Evolutionary conservation across 345 rosid genomes (phyloP).

Genomic region (Heritiera fomes): DNA sequence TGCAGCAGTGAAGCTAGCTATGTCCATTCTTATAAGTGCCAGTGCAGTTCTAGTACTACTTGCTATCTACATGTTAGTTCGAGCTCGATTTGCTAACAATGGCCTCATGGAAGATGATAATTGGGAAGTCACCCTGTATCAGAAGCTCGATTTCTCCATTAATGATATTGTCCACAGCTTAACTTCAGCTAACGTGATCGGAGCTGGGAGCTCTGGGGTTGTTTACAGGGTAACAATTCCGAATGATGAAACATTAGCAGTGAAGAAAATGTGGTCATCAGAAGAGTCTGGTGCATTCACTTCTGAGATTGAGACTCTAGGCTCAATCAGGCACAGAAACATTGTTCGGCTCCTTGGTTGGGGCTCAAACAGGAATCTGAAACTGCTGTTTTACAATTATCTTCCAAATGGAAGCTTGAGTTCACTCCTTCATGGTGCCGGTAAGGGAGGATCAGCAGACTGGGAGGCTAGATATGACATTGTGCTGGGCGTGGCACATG

Average conservation of each 20-base stretch:
- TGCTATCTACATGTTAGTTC: conserved; percentile 57
- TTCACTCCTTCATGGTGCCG: conserved; percentile 79
- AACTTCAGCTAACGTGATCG: conserved; percentile 81
- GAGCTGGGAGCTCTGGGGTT: conserved; percentile 96
- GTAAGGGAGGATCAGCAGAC: conserved; percentile 63
- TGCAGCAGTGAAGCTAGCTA: conserved; percentile 54
- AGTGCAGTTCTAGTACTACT: conserved; percentile 65
- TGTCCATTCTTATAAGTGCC: conserved; percentile 65
- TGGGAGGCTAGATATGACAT: conserved; percentile 86
- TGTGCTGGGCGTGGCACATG: conserved; percentile 78
- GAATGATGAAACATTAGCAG: conserved; percentile 75
- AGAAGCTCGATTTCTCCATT: conserved; percentile 79
- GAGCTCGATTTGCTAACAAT: conserved; percentile 38
- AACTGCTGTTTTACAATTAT: conserved; percentile 82
- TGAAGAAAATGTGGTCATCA: conserved; percentile 92
- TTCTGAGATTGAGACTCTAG: conserved; percentile 81
- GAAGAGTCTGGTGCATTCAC: conserved; percentile 80
- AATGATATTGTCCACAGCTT: conserved; percentile 63
- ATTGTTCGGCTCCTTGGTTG: conserved; percentile 84
- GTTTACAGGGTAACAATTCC: conserved; percentile 74
- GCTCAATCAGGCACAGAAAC: conserved; percentile 82
- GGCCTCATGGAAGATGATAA: conserved; percentile 43
- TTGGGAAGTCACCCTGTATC: conserved; percentile 83
- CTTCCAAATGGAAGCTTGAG: conserved; percentile 96
- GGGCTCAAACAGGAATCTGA: conserved; percentile 72